Base-by-base conservation (phyloP, 164 flowering plant species). In the Paratinospora sagittata region DNA sequence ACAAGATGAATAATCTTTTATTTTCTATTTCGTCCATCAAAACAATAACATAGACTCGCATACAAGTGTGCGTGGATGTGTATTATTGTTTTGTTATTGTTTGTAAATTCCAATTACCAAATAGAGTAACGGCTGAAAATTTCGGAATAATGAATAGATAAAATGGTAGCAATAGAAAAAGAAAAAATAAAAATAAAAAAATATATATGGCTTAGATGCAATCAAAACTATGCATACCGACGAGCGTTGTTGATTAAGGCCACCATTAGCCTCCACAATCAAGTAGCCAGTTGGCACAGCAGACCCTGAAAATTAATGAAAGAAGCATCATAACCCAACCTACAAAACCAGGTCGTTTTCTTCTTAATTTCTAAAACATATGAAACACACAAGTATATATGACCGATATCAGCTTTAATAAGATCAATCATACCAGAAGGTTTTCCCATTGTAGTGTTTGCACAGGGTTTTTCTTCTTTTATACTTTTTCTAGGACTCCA, bases 211-310 rank as follows among this genome's bases (percentile, higher is more conserved):
- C 60, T 3, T 8, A 11, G 37, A 67, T 58, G n/a, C 34, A 41
- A 33, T 27, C 45, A 58, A n/a, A 19, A 39, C 39, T 30, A 67
- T 19, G 23, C 86, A 77, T 89, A 91, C 97, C 81, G 98, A 89
- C 64, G 95, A 84, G 17, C 98, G 88, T 70, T 94, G 98, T 72
- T 94, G 98, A 78, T 94, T 92, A 60, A 94, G 91, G 61, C 98
- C 98, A 30, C 98, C 98, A 82, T 92, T 94, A 63, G 95, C 98
- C 60, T 89, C 97, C 60, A 94, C 87, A 72, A 89, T 81, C 75
- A 94, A 75, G 83, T 87, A 94, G n/a, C 85, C 86, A 73, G 72
- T 81, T 21, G 77, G 77, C 41, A 60, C 75, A 65, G 63, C 27
- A 21, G 81, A 76, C 19, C 64, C 96, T 89, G 87, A 73, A 77